Percentiles rank a stretch among this genome's conserved stretches.
Conservation (phyloP, 148 eudicot genomes). For the Amaranthus cruentus region DNA sequence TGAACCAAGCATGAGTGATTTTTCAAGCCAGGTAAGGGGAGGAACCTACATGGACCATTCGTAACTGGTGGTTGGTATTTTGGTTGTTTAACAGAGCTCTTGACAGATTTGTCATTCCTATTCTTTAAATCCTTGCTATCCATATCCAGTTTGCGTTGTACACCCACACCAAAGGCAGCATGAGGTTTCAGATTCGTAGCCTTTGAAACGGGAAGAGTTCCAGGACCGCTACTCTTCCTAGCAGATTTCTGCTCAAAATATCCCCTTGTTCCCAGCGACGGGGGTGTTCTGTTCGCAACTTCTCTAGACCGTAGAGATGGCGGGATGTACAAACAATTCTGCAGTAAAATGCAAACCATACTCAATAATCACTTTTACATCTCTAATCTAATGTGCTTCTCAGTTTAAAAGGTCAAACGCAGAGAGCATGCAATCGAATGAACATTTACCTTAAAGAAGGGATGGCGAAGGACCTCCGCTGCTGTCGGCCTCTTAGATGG, state of each 20-base stretch:
- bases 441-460: constrained; percentile 72
- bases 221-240: constrained; percentile 39
- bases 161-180: constrained; percentile 41
- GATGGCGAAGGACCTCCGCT: constrained; percentile 77
- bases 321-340: constrained; percentile 63
- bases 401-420: neutral
- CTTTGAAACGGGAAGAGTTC: constrained; percentile 39
- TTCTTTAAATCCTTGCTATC: constrained; percentile 40
- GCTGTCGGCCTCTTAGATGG: constrained; percentile 91
- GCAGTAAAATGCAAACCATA: constrained; percentile 17
- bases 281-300: constrained; percentile 46
- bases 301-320: constrained; percentile 37
- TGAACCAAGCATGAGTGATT: neutral
- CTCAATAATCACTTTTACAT: neutral
- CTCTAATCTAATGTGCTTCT: neutral
- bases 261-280: constrained; percentile 42
- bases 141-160: constrained; percentile 65
- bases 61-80: constrained; percentile 62
- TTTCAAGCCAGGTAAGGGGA: too few species aligned
- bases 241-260: constrained; percentile 43
- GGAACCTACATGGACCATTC: constrained; percentile 49
- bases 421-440: neutral
- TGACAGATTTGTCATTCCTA: constrained; percentile 45
- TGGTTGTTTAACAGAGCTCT: constrained; percentile 34
- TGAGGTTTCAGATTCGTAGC: constrained; percentile 34